Percentiles rank a stretch among this genome's conserved stretches.
Evolutionary conservation across 441 rosid genomes (phyloP).

Genomic region (Populus hybrid): DNA sequence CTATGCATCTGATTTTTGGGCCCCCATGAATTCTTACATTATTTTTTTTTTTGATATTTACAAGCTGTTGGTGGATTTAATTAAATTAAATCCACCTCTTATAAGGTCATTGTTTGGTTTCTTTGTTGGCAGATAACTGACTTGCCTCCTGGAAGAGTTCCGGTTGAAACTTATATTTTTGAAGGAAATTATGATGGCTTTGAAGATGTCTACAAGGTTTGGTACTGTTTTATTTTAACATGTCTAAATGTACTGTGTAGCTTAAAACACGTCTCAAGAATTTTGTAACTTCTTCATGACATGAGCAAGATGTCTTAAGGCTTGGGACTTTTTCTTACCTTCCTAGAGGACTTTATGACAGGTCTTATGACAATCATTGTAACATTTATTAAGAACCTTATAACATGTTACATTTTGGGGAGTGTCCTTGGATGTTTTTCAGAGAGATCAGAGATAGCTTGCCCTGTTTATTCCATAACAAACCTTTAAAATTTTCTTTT

Average conservation of each 20-base stretch:
- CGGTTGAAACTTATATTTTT: constrained; percentile 69
- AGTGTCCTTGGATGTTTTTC: neutral
- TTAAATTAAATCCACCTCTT: constrained; percentile 7
- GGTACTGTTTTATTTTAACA: constrained; percentile 7
- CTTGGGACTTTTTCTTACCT: neutral
- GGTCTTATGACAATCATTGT: too few species aligned
- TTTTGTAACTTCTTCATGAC: neutral
- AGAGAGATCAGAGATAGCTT: neutral
- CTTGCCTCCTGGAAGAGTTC: constrained; percentile 92
- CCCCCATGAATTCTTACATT: neutral
- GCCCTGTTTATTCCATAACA: neutral
- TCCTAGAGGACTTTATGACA: too few species aligned
- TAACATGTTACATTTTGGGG: neutral
- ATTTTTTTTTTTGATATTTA: neutral
- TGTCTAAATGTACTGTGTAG: neutral
- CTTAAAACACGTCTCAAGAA: neutral
- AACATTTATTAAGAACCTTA: neutral
- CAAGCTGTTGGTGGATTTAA: neutral
- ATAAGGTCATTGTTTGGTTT: constrained; percentile 10
- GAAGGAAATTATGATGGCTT: constrained; percentile 65
- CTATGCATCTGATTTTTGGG: neutral
- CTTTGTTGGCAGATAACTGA: constrained; percentile 67
- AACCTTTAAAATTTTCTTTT: too few species aligned
- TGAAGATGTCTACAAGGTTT: constrained; percentile 71
- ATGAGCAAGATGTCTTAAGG: neutral